A percentile compares a stretch with the other conserved stretches of the same genome.
phyloP scores from a whole-genome alignment of 2,329 filamentous ascomycete genomes.

The Emydomyces testavorans region DNA sequence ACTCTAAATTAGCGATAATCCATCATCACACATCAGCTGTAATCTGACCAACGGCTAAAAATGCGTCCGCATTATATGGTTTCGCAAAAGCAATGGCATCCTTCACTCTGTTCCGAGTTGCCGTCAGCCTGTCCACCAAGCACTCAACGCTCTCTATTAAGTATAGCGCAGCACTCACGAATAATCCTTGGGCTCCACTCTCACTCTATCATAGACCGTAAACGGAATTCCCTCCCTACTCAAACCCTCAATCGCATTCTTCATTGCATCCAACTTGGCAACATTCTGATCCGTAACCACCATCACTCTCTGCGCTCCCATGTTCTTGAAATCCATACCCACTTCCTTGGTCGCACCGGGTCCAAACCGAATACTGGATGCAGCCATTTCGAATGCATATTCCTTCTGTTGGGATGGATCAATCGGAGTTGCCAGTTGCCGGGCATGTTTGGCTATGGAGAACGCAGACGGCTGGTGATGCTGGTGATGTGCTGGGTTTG shows the following conservation, averaged over 20 bases:
- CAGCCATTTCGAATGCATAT: constrained; percentile 98
- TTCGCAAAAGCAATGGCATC: constrained; percentile 82
- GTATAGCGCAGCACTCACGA: constrained; percentile 49
- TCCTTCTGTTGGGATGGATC: constrained; percentile 68
- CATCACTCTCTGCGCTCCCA: constrained; percentile 75
- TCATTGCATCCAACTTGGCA: constrained; percentile 73
- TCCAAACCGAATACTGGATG: constrained; percentile 86
- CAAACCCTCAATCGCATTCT: constrained; percentile 72
- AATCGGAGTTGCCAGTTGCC: constrained; percentile 62
- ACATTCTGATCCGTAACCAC: constrained; percentile 86
- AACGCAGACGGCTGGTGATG: constrained; percentile 43
- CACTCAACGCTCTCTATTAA: not conserved
- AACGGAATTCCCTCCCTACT: constrained; percentile 67
- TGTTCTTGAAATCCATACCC: constrained; percentile 92
- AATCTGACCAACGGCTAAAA: constrained; percentile 66
- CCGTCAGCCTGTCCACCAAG: not conserved
- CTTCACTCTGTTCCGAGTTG: constrained; percentile 50
- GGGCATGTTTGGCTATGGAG: constrained; percentile 39
- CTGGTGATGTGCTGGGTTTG: constrained; percentile 71
- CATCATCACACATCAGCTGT: too few relatives aligned
- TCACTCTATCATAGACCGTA: constrained; percentile 66
- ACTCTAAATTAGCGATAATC: constrained; percentile 10
- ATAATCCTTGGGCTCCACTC: constrained; percentile 88
- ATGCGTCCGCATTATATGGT: constrained; percentile 70
- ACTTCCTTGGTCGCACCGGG: constrained; percentile 90